A percentile compares a stretch with the other conserved stretches of the same genome.
Conservation (phyloP, 2,329 filamentous ascomycete genomes). For the Gaeumannomyces tritici region DNA sequence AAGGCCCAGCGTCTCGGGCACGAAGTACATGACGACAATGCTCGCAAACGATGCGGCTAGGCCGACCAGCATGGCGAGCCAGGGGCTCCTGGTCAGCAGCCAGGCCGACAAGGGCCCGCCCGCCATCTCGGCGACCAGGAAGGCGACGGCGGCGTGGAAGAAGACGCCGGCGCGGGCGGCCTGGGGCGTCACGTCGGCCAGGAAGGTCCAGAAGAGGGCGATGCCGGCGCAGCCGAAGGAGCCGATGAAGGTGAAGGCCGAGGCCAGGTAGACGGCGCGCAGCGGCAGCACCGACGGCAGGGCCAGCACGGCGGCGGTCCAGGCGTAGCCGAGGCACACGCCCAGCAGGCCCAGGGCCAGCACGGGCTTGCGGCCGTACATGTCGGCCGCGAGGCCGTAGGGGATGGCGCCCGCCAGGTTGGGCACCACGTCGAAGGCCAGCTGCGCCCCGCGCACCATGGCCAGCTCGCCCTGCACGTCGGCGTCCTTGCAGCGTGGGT, state of each 20-base stretch:
- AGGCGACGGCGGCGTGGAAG: slow-evolving; percentile 26
- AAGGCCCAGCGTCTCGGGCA: slow-evolving; percentile 32
- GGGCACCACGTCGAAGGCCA: slow-evolving; percentile 35
- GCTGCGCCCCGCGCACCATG: slow-evolving; percentile 36
- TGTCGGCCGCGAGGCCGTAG: slow-evolving; percentile 36
- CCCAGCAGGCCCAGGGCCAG: slow-evolving; percentile 20
- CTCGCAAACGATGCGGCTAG: slow-evolving; percentile 19
- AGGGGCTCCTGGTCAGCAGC: slow-evolving; percentile 25
- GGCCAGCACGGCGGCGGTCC: slow-evolving; percentile 20
- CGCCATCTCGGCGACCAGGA: slow-evolving; percentile 26
- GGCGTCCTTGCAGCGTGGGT: slow-evolving; percentile 34
- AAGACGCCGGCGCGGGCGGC: slow-evolving; percentile 27
- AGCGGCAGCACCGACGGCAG: slow-evolving; percentile 28
- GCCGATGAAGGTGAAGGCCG: slow-evolving; percentile 27
- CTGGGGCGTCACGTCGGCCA: slow-evolving; percentile 32
- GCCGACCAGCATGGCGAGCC: slow-evolving; percentile 28
- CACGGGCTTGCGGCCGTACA: slow-evolving; percentile 32
- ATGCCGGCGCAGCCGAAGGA: slow-evolving; percentile 26
- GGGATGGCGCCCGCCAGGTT: slow-evolving; percentile 34
- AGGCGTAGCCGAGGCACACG: slow-evolving; percentile 11
- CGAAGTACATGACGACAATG: slow-evolving; percentile 17
- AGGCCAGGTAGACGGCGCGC: slow-evolving; percentile 25
- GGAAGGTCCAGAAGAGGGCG: slow-evolving; percentile 35
- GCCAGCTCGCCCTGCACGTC: slow-evolving; percentile 42
- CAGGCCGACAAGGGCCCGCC: slow-evolving; percentile 29